Evolutionary conservation across 1,284 basidiomycete species (phyloP).

Genomic region (Ustilago curta): DNA sequence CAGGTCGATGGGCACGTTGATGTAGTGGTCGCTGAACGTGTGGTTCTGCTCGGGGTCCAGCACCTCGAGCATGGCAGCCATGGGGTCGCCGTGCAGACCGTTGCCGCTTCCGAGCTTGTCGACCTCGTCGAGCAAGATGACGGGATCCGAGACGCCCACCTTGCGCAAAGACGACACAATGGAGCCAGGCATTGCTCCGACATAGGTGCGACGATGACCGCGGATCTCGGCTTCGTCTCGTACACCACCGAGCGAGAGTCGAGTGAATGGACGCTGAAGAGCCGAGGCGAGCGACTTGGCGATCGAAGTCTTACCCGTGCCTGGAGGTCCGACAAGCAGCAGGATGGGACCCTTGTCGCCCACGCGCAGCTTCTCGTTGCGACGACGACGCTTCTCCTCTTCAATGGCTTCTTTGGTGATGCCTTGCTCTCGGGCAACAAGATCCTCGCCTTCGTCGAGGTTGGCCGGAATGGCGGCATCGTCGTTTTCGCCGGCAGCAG

Average conservation of each 20-base stretch:
- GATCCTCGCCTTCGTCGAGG: conserved; percentile 28
- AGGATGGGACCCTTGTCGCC: conserved; percentile 80
- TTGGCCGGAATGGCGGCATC: conserved; percentile 15
- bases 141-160: conserved; percentile 70
- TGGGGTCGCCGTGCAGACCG: conserved; percentile 70
- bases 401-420: conserved; percentile 44
- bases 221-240: conserved; percentile 71
- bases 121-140: conserved; percentile 71
- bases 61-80: conserved; percentile 71
- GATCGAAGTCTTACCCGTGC: conserved; percentile 68
- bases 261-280: conserved; percentile 76
- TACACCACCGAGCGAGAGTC: conserved; percentile 70
- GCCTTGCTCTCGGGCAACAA: conserved; percentile 32
- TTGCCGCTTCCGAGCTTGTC: conserved; percentile 70
- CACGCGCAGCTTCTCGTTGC: conserved; percentile 51
- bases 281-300: conserved; percentile 73
- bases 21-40: conserved; percentile 71
- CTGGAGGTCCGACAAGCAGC: conserved; percentile 73
- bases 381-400: conserved; percentile 38
- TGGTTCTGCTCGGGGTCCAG: conserved; percentile 71
- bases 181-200: conserved; percentile 76
- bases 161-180: conserved; percentile 71
- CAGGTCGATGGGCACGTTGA: conserved; percentile 67
- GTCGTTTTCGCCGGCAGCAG: conserved; percentile 24
- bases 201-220: conserved; percentile 67